Conservation (phyloP, 345 rosid species). For the Triadica sebifera region DNA sequence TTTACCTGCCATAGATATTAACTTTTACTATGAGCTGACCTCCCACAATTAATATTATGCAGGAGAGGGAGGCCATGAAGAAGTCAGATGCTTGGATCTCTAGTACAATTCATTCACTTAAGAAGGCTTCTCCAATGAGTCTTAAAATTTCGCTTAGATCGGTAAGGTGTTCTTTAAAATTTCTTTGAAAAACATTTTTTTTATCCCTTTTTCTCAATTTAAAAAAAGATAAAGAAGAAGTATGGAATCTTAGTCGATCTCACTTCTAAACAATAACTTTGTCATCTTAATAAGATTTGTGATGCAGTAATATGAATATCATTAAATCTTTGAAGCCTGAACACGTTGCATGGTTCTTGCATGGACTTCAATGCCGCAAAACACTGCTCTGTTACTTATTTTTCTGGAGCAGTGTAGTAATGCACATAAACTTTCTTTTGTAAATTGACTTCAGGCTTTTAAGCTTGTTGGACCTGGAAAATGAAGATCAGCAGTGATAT, state of each 20-base stretch:
- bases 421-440: too few species aligned
- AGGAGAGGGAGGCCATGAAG: conserved; percentile 56
- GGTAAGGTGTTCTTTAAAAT: conserved; percentile 35
- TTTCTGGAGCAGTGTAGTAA: too few species aligned
- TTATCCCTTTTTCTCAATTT: background rate
- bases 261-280: background rate
- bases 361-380: too few species aligned
- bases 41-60: conserved; percentile 14
- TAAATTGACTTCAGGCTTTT: too few species aligned
- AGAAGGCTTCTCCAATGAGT: conserved; percentile 82
- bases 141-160: conserved; percentile 81
- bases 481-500: too few species aligned
- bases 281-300: background rate
- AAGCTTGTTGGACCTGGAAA: too few species aligned
- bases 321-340: too few species aligned
- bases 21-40: conserved; percentile 9
- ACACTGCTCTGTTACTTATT: too few species aligned
- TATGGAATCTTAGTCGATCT: background rate
- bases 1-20: background rate
- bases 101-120: conserved; percentile 48
- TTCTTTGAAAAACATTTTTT: background rate
- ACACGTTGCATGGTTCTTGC: too few species aligned
- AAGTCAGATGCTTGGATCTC: conserved; percentile 56
- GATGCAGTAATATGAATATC: too few species aligned
- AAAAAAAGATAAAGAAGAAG: background rate